Base-by-base conservation (phyloP, 2,329 filamentous ascomycete genomes). In the Fusarium sp. region DNA sequence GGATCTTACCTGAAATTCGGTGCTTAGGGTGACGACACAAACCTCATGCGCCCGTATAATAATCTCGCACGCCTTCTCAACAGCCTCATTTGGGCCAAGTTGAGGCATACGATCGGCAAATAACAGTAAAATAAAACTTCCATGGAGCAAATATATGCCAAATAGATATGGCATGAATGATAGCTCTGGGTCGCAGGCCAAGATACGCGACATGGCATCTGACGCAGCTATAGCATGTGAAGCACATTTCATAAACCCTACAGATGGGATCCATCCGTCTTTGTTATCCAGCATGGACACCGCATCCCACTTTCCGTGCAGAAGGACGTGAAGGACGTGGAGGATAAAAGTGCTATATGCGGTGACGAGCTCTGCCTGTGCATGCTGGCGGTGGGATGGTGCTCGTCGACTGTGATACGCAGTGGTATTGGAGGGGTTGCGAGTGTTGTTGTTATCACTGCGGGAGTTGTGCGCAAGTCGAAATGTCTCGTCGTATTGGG, bases 91-190 rank as follows among this genome's bases (percentile, higher is more conserved):
- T 0, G 82, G 83, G 3, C 84, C 85, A 0, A 87, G 80, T 67
- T 87, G 84, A 3, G 84, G 84, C 84, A 88, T 85, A 9, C 85
- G 82, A 70, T 88, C 87, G 10, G 86, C 85, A 59, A 88, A 86
- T 0, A 88, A 76, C 4, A 88, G 79, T 7, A 88, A 79, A 23
- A 87, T 85, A 58, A 88, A 87, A 70, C 86, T 88, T 0, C 87
- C 86, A 60, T 88, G 86, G 5, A 88, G 80, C 0, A 88, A 80
- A 65, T 88, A 89, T 9, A 88, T 87, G 1, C 87, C 86, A 61
- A 88, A 88, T 4, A 88, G 80, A 72, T 87, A 88, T 2, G 87
- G 86, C 85, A 88, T 88, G 61, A 88, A 88, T 0, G 84, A 85
- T 35, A 88, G 80, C 69, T 88, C 86, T 4, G 85, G 85, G 70